Evolutionary conservation across 2,329 filamentous ascomycete species (phyloP).

Genomic region (Alternaria metachromatica): DNA sequence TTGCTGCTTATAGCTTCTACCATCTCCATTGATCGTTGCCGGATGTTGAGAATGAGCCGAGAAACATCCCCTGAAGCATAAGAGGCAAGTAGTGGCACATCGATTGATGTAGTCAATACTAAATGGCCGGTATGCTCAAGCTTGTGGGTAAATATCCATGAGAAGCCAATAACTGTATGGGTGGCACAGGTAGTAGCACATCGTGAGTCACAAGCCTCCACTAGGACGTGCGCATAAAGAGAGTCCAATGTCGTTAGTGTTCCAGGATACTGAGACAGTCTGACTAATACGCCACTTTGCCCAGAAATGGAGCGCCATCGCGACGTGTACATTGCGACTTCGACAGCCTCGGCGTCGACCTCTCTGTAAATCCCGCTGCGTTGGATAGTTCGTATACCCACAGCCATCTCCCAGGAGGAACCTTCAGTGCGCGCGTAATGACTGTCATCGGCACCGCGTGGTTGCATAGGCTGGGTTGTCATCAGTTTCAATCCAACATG

Average conservation of each 20-base stretch:
- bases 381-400: background rate
- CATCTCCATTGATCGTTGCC: background rate
- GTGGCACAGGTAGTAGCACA: background rate
- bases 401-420: background rate
- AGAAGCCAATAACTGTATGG: background rate
- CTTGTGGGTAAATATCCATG: background rate
- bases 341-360: rapidly evolving
- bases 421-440: background rate
- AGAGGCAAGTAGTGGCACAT: background rate
- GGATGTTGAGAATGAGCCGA: background rate
- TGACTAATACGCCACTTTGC: background rate
- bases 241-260: rapidly evolving
- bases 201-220: background rate
- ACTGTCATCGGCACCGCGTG: background rate
- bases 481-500: background rate
- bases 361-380: too few relatives aligned
- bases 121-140: rapidly evolving
- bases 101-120: background rate
- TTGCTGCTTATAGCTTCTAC: background rate
- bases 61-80: background rate
- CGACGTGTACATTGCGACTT: background rate
- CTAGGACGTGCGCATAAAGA: background rate
- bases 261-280: rapidly evolving
- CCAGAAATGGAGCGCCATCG: background rate
- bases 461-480: rapidly evolving